A percentile compares a stretch with the other conserved stretches of the same genome.
Evolutionary conservation across 176 grass and related monocot species (phyloP).

Genomic region (Zea mays): DNA sequence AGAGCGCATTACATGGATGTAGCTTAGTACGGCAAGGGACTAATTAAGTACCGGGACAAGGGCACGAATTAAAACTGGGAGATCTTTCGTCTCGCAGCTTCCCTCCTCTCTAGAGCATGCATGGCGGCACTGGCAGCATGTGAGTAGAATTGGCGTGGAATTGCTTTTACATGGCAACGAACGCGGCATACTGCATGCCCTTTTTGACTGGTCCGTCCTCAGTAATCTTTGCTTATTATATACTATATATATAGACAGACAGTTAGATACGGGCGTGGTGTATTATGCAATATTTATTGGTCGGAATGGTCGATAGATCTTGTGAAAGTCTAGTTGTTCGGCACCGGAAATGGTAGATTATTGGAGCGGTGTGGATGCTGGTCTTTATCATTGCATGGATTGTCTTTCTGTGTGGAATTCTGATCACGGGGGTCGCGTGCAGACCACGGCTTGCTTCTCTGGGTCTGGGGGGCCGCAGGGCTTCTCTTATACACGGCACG

Average conservation of each 20-base stretch:
- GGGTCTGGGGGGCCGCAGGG: too few species aligned
- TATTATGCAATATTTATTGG: background rate
- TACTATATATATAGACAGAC: background rate
- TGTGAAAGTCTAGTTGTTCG: conserved; percentile 39
- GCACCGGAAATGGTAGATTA: conserved; percentile 38
- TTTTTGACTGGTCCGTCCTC: conserved; percentile 28
- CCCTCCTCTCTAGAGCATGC: conserved; percentile 5
- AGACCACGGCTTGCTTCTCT: conserved; percentile 33
- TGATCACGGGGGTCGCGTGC: conserved; percentile 32
- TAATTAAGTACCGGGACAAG: conserved; percentile 25
- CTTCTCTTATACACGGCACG: conserved; percentile 40
- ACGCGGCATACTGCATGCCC: background rate
- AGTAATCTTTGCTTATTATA: conserved; percentile 22
- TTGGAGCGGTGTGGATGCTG: conserved; percentile 33
- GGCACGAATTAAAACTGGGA: conserved; percentile 5
- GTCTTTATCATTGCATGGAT: background rate
- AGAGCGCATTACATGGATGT: conserved; percentile 33
- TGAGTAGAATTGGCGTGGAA: background rate
- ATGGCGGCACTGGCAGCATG: background rate
- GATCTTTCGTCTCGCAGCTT: conserved; percentile 30
- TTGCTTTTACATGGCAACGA: conserved; percentile 12
- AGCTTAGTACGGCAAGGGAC: conserved; percentile 8
- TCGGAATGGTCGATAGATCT: conserved; percentile 26
- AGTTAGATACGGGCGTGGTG: background rate
- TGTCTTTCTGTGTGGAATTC: conserved; percentile 33